phyloP scores from a whole-genome alignment of 2,329 filamentous ascomycete species.

The Daldinia eschscholtzii region DNA sequence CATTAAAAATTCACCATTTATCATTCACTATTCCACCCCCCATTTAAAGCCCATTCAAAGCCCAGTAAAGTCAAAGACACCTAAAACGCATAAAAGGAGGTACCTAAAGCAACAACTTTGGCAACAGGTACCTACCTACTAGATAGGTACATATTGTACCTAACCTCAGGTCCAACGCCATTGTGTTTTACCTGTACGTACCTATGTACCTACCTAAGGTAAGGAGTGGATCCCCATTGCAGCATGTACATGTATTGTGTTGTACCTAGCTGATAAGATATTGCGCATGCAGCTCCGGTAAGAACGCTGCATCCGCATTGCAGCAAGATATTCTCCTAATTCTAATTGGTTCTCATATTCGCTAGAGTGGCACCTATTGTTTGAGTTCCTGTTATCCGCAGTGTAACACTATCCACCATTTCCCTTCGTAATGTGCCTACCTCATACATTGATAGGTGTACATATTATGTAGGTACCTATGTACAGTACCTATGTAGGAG shows the following conservation, averaged over 20 bases:
- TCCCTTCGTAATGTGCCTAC: constrained; percentile 8
- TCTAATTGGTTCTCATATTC: constrained; percentile 27
- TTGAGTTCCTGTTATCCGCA: constrained; percentile 26
- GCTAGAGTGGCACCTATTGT: constrained; percentile 31
- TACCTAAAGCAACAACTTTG: no score
- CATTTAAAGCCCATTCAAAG: background rate
- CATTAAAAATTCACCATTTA: background rate
- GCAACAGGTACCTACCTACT: no score
- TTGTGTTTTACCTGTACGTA: no score
- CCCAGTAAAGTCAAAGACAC: background rate
- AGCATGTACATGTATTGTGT: constrained; percentile 7
- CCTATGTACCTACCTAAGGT: background rate
- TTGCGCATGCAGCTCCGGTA: constrained; percentile 23
- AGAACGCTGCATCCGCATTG: constrained; percentile 18
- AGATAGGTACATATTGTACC: background rate
- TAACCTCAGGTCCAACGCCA: background rate
- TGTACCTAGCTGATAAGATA: constrained; percentile 34
- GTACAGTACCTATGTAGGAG: constrained; percentile 9
- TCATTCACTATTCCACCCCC: background rate
- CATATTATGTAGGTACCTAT: background rate
- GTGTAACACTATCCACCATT: constrained; percentile 11
- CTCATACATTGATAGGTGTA: background rate
- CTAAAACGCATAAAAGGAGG: background rate
- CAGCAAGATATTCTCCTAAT: background rate
- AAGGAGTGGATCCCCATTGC: background rate